A percentile compares a stretch with the other conserved stretches of the same genome.
Conservation (phyloP, 306 rosid genomes). For the Prunus mume region DNA sequence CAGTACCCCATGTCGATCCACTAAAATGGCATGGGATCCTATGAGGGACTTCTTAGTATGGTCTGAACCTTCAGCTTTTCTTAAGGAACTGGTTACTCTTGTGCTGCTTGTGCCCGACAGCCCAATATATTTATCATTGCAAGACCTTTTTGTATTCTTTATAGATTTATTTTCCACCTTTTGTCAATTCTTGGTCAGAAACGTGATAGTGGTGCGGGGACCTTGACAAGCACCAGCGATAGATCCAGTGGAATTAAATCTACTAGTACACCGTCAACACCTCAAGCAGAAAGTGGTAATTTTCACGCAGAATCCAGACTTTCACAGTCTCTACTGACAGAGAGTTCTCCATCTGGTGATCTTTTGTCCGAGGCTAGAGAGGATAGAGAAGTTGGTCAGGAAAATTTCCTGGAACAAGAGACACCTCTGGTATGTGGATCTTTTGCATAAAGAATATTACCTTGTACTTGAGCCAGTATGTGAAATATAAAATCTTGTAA, state of each 20-base stretch:
- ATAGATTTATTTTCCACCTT: slow-evolving; percentile 20
- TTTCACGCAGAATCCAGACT: slow-evolving; percentile 59
- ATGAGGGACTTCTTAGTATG: neutral
- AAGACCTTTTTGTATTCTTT: neutral
- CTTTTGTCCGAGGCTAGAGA: slow-evolving; percentile 63
- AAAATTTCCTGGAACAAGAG: slow-evolving; percentile 67
- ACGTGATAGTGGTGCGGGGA: slow-evolving; percentile 69
- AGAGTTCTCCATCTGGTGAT: slow-evolving; percentile 77
- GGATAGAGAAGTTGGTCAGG: slow-evolving; percentile 55
- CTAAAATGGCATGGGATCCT: neutral
- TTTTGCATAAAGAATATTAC: slow-evolving; percentile 9
- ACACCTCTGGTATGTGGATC: slow-evolving; percentile 72
- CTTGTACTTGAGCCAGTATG: slow-evolving; percentile 1
- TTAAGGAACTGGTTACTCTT: neutral
- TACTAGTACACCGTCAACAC: slow-evolving; percentile 83
- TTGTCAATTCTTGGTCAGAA: slow-evolving; percentile 53
- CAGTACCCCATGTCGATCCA: neutral
- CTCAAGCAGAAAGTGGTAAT: slow-evolving; percentile 74
- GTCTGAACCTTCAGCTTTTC: neutral
- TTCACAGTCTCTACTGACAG: slow-evolving; percentile 67
- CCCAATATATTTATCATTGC: neutral
- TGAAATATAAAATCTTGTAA: neutral
- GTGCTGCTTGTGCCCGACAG: neutral
- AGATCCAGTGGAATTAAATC: slow-evolving; percentile 92
- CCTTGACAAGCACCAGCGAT: slow-evolving; percentile 68